Conservation (phyloP, 345 rosid genomes). For the Eucalyptus tenuipes region DNA sequence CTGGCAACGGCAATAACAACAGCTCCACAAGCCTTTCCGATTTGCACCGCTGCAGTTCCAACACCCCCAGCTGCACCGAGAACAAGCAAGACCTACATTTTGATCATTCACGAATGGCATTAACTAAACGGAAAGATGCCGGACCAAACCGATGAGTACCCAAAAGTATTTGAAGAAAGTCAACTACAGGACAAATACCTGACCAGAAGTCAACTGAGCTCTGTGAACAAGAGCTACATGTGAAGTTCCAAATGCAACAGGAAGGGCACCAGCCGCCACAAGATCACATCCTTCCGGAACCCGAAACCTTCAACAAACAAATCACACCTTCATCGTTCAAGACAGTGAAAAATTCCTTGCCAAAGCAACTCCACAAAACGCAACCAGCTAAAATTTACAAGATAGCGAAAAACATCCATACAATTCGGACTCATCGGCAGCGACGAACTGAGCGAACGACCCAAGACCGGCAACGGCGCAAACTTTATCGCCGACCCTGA, state of each 20-base stretch:
- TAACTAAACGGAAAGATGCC: background rate
- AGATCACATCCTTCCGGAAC: slow-evolving; percentile 71
- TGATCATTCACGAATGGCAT: background rate
- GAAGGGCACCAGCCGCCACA: slow-evolving; percentile 78
- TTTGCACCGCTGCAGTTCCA: slow-evolving; percentile 88
- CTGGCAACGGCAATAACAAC: slow-evolving; percentile 80
- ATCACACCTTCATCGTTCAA: background rate
- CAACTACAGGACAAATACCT: slow-evolving; percentile 15
- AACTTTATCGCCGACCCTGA: slow-evolving; percentile 72
- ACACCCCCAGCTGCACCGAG: slow-evolving; percentile 99
- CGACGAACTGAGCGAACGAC: slow-evolving; percentile 81
- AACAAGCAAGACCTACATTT: slow-evolving; percentile 67
- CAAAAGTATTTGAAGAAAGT: background rate
- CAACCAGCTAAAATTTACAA: background rate
- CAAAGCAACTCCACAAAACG: background rate
- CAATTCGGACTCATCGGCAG: slow-evolving; percentile 60
- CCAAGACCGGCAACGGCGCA: slow-evolving; percentile 55
- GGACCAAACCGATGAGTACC: background rate
- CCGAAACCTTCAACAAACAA: background rate
- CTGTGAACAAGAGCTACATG: slow-evolving; percentile 90
- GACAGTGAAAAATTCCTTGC: background rate
- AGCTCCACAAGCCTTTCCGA: slow-evolving; percentile 84
- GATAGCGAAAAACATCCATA: background rate
- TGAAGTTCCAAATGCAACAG: slow-evolving; percentile 92
- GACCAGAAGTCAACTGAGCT: slow-evolving; percentile 55